These are phyloP conservation scores for Suillus fuscotomentosus DNA, from an alignment of 768 basidiomycete genomes.

Conservation along the genomic window DNA sequence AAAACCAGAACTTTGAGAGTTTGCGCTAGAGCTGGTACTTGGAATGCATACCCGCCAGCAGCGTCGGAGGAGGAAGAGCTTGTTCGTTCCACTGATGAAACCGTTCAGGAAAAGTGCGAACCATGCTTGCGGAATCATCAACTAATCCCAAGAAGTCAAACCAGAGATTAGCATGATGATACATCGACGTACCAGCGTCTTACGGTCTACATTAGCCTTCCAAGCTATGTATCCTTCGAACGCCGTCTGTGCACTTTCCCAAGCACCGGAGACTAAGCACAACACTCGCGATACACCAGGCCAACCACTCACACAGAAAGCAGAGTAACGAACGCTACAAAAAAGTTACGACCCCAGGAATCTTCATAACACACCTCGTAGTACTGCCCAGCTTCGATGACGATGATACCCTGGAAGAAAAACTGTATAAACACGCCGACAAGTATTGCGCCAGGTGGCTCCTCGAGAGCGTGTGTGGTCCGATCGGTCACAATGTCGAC, in stretches of 20 bases:
- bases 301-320: slow-evolving; percentile 39
- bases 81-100: slow-evolving; percentile 43
- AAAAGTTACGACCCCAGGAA: slow-evolving; percentile 39
- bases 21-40: background rate
- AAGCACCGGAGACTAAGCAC: background rate
- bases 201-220: slow-evolving; percentile 31
- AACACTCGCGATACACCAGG: background rate
- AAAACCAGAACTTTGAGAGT: background rate
- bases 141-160: slow-evolving; percentile 8
- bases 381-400: slow-evolving; percentile 40
- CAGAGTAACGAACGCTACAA: slow-evolving; percentile 38
- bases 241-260: slow-evolving; percentile 36
- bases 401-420: slow-evolving; percentile 44
- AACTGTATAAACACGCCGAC: slow-evolving; percentile 47
- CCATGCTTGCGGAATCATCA: slow-evolving; percentile 39
- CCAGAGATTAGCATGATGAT: background rate
- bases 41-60: slow-evolving; percentile 47
- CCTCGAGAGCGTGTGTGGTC: slow-evolving; percentile 22
- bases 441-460: slow-evolving; percentile 40
- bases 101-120: slow-evolving; percentile 49
- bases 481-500: slow-evolving; percentile 2
- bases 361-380: slow-evolving; percentile 44
- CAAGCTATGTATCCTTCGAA: slow-evolving; percentile 43
- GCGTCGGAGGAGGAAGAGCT: slow-evolving; percentile 46
- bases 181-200: slow-evolving; percentile 33